Evolutionary conservation across 2,329 filamentous ascomycete genomes (phyloP).

Genomic region (Taxawa tesnikishii): DNA sequence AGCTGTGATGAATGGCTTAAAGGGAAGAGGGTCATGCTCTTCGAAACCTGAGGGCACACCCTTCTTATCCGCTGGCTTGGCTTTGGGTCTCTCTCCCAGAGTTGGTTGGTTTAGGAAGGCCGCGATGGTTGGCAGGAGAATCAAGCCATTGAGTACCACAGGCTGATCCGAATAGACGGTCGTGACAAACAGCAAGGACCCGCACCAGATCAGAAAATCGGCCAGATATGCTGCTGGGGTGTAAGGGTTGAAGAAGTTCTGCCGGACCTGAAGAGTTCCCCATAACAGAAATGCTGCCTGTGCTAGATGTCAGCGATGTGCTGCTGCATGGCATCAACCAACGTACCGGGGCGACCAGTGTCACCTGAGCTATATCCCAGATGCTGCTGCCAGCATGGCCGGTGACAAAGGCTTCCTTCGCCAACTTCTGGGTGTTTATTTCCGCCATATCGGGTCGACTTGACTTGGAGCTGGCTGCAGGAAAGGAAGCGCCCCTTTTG

Average conservation of each 20-base stretch:
- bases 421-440: slow-evolving; percentile 63
- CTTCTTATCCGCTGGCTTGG: slow-evolving; percentile 12
- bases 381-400: slow-evolving; percentile 75
- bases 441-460: no score
- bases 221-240: slow-evolving; percentile 53
- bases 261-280: slow-evolving; percentile 75
- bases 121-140: slow-evolving; percentile 55
- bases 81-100: slow-evolving; percentile 9
- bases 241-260: slow-evolving; percentile 73
- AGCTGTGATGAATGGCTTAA: slow-evolving; percentile 83
- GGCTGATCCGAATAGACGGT: slow-evolving; percentile 73
- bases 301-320: slow-evolving; percentile 6
- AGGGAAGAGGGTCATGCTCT: slow-evolving; percentile 47
- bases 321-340: slow-evolving; percentile 8
- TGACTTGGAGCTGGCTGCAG: slow-evolving; percentile 1
- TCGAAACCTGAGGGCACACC: slow-evolving; percentile 12
- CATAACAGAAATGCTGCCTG: slow-evolving; percentile 75
- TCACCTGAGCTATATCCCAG: slow-evolving; percentile 76
- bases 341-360: slow-evolving; percentile 71
- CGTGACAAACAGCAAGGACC: slow-evolving; percentile 67
- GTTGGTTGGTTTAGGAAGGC: slow-evolving; percentile 26
- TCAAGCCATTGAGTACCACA: slow-evolving; percentile 59
- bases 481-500: slow-evolving; percentile 1
- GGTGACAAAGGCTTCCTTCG: slow-evolving; percentile 93
- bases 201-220: slow-evolving; percentile 82